These are phyloP conservation scores for Cadophora sp. DNA, from an alignment of 2,329 filamentous ascomycete genomes.

Conservation along the genomic window DNA sequence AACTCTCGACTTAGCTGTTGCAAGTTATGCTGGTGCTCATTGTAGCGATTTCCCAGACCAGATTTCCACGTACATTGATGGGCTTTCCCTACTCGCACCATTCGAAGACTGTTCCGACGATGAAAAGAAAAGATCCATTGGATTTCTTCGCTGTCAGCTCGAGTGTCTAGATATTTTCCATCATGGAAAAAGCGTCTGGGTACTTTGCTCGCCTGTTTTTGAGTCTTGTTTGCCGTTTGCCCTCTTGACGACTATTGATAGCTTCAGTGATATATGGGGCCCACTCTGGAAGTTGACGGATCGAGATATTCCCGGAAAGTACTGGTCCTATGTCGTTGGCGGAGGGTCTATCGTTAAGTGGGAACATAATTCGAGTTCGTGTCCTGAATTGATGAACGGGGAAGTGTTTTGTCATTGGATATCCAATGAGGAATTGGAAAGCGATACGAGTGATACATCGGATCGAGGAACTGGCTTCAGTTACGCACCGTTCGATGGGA, in stretches of 20 bases:
- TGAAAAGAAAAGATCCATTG: neutral
- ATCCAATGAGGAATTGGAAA: constrained; percentile 19
- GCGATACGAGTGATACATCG: neutral
- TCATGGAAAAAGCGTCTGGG: constrained; percentile 19
- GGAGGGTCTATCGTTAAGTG: constrained; percentile 23
- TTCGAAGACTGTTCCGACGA: neutral
- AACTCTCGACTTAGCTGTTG: constrained; percentile 18
- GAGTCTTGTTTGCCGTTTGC: constrained; percentile 9
- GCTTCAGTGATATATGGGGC: constrained; percentile 27
- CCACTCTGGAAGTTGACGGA: constrained; percentile 23
- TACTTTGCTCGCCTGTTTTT: neutral
- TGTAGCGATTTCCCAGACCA: constrained; percentile 7
- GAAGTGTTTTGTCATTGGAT: constrained; percentile 30
- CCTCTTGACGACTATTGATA: constrained; percentile 24
- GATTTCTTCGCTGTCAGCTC: neutral
- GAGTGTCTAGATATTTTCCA: constrained; percentile 23
- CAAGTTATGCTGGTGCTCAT: constrained; percentile 15
- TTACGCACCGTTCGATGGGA: constrained; percentile 10
- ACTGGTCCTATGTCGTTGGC: constrained; percentile 16
- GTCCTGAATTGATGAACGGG: neutral
- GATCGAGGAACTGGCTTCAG: neutral
- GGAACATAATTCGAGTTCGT: neutral
- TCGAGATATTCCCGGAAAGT: neutral
- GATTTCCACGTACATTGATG: neutral
- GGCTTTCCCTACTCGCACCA: neutral